Base-by-base conservation (phyloP, 2,329 filamentous ascomycete species). In the Tolypocladium ophioglossoides region DNA sequence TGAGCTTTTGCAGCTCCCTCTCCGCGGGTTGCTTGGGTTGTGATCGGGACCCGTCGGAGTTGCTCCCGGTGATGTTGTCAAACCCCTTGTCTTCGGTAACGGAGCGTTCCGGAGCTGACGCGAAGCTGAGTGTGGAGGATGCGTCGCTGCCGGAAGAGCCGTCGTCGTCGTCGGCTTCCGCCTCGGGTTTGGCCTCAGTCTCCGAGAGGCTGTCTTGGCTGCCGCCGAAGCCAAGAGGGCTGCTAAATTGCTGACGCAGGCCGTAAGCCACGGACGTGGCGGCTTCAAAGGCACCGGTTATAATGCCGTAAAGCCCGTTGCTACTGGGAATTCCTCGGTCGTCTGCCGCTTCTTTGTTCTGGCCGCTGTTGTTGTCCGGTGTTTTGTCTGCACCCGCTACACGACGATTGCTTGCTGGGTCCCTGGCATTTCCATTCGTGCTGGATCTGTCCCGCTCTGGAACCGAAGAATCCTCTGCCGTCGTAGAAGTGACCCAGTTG, bases 1-100 rank as follows among this genome's bases (percentile, higher is more conserved):
- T 74, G 10, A 88, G 76, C 63, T 84, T 86, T 55, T 74, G 72
- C 4, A 90, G 75, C 60, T 88, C 83, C 62, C 83, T 85, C 32
- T 87, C 83, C 59, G 64, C 49, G 53, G 66, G 40, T 59, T 65
- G 55, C 58, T 64, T 57, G 55, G 34, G 54, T 9, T 61, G 64
- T 11, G 55, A 65, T 40, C 60, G 65, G 3, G 75, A 74, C 2
- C 74, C 74, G 37, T 73, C 70, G 1, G 73, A 77, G 22, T 62
- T 58, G 30, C 59, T 66, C 51, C 61, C 66, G 3, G 61, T 56
- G 5, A 59, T 52, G 52, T 58, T 70, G 32, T 58, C 63, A 4
- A 59, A 55, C 10, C 50, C 57, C 16, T 63, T 62, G n/a, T 65
- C 63, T 37, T 67, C 65, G 10, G 62, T 65, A 20, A 66, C 50